These are phyloP conservation scores for Botrytis elliptica DNA, from an alignment of 2,329 filamentous ascomycete genomes.

Conservation along the genomic window DNA sequence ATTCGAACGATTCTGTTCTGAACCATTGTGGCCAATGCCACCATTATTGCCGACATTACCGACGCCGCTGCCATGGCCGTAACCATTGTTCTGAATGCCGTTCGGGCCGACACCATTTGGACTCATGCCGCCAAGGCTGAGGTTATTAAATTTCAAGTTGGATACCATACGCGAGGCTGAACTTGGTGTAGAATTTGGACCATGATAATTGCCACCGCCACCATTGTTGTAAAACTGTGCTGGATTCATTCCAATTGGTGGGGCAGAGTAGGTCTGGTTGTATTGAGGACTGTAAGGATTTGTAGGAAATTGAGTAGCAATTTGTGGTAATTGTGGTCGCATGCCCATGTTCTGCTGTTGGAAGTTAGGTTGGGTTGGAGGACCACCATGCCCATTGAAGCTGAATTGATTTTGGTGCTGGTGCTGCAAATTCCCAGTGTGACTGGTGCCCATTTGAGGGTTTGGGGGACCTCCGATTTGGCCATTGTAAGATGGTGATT, in stretches of 20 bases:
- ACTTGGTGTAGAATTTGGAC: background rate
- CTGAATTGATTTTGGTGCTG: slow-evolving; percentile 7
- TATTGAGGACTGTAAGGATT: background rate
- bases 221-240: slow-evolving; percentile 12
- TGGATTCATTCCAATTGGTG: background rate
- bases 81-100: background rate
- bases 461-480: background rate
- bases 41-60: background rate
- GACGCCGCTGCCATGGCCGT: background rate
- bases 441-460: background rate
- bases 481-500: slow-evolving; percentile 5
- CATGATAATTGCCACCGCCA: background rate
- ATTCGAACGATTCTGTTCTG: background rate
- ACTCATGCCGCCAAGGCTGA: slow-evolving; percentile 6
- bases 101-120: background rate
- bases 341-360: slow-evolving; percentile 10
- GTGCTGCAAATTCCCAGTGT: background rate
- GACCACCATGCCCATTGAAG: background rate
- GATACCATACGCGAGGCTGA: slow-evolving; percentile 1
- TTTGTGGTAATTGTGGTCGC: slow-evolving; percentile 10
- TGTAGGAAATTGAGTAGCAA: slow-evolving; percentile 6
- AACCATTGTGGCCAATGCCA: background rate
- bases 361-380: background rate
- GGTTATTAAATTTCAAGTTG: background rate
- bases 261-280: slow-evolving; percentile 9